Conservation (phyloP, 257 asterid species). For the Nicotiana knightiana region DNA sequence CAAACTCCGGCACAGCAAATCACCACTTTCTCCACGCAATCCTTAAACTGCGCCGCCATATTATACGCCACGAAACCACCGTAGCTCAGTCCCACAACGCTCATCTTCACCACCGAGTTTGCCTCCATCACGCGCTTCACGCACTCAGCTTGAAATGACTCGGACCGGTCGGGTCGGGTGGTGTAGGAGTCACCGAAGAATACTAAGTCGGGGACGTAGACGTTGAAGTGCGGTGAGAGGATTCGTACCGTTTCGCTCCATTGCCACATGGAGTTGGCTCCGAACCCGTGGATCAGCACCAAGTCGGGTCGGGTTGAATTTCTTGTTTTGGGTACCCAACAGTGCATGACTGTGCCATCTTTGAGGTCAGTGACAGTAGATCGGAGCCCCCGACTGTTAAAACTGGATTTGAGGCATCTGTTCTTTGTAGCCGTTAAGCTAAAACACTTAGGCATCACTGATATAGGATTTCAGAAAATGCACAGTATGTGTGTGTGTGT, state of each 20-base stretch:
- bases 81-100: constrained; percentile 59
- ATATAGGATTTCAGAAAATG: neutral
- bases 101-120: constrained; percentile 36
- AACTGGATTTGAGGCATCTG: constrained; percentile 39
- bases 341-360: constrained; percentile 48
- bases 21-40: constrained; percentile 50
- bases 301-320: constrained; percentile 34
- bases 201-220: constrained; percentile 64
- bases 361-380: constrained; percentile 44
- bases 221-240: constrained; percentile 41
- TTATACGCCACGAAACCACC: constrained; percentile 76
- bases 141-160: constrained; percentile 58
- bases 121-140: constrained; percentile 48
- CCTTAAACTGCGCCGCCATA: constrained; percentile 53
- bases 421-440: constrained; percentile 46
- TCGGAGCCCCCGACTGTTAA: constrained; percentile 47
- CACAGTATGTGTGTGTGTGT: neutral
- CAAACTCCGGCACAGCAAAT: constrained; percentile 63
- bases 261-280: constrained; percentile 60
- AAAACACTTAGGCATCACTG: constrained; percentile 39
- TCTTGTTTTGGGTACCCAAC: constrained; percentile 52
- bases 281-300: constrained; percentile 68
- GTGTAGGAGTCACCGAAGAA: constrained; percentile 58
- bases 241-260: constrained; percentile 42
- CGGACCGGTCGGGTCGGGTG: constrained; percentile 49